Base-by-base conservation (phyloP, 441 rosid genomes). In the Bruguiera hainesii region DNA sequence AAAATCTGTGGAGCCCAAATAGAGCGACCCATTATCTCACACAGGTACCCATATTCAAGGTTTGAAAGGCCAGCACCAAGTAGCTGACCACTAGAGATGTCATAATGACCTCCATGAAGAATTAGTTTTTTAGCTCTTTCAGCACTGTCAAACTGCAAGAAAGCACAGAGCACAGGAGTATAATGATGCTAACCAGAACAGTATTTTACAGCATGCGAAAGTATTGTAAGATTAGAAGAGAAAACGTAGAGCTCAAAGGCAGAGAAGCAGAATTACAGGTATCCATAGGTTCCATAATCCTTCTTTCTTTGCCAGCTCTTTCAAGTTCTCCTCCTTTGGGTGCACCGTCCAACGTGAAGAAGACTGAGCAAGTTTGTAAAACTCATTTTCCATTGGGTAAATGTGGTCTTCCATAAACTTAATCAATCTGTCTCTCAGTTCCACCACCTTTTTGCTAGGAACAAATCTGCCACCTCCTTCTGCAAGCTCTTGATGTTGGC, bases 11-110 rank as follows among this genome's bases (percentile, higher is more conserved):
- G 99, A 64, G 95, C 98, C 96, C 96, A 95, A 79, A 85, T 64
- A 11, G 98, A 95, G 64, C 85, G 91, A 72, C 98, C 99, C 93
- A 90, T 90, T 73, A 95, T 89, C 87, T 92, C 99, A 80, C 99
- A 95, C 57, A 95, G 93, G 83, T 85, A 84, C 56, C 96, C 97
- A 72, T 95, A 92, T 78, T 95, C 97, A 65, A 87, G 89, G 81
- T 95, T 95, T n/a, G 96, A 86, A 65, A 95, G 97, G 49, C 98
- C 98, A 42, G 85, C 93, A 28, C 99, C 99, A 67, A 95, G 81
- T 68, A 90, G 82, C 29, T 66, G 82, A 81, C 35, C 73, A 63
- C 57, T 68, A 9, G 79, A 72, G 37, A 64, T 23, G 66, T 71
- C 46, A 76, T 68, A 66, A 71, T 69, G 64, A 56, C 75, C 78